Evolutionary conservation across 768 basidiomycete species (phyloP).

Genomic region (Russula sp.): DNA sequence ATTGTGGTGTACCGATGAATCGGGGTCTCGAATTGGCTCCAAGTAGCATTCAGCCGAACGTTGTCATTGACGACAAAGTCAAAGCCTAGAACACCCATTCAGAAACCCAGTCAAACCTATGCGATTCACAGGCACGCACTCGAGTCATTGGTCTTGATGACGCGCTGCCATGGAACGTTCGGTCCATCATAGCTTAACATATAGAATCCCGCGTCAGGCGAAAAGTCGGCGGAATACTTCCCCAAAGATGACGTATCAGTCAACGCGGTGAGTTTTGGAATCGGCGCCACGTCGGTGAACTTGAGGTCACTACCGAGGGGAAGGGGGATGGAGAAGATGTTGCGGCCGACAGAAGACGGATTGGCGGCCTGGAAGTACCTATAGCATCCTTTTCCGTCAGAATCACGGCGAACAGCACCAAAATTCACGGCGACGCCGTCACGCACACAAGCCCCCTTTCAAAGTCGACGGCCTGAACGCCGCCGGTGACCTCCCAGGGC

Average conservation of each 20-base stretch:
- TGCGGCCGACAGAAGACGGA: slow-evolving; percentile 74
- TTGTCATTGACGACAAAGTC: slow-evolving; percentile 69
- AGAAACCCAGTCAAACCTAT: not conserved
- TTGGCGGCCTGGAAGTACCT: slow-evolving; percentile 89
- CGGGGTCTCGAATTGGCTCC: slow-evolving; percentile 64
- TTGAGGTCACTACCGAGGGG: slow-evolving; percentile 39
- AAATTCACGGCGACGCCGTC: slow-evolving; percentile 4
- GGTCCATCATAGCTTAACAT: slow-evolving; percentile 77
- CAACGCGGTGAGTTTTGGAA: slow-evolving; percentile 41
- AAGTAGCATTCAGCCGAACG: slow-evolving; percentile 52
- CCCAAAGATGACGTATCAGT: slow-evolving; percentile 49
- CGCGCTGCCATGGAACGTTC: slow-evolving; percentile 78
- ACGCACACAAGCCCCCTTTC: slow-evolving; percentile 67
- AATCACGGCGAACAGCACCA: slow-evolving; percentile 6
- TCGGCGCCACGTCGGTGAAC: slow-evolving; percentile 24
- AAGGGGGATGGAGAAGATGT: slow-evolving; percentile 76
- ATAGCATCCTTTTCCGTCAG: slow-evolving; percentile 10
- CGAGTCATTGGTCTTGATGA: slow-evolving; percentile 50
- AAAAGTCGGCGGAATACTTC: slow-evolving; percentile 68
- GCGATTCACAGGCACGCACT: slow-evolving; percentile 28
- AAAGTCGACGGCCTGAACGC: slow-evolving; percentile 66
- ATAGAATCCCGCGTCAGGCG: slow-evolving; percentile 82
- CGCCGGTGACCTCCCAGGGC: slow-evolving; percentile 81
- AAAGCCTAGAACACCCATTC: slow-evolving; percentile 42
- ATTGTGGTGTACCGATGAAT: slow-evolving; percentile 67